Evolutionary conservation across 129 eudicot genomes (phyloP), one percentile per base, ranked within the genome.

Genomic region (Lonicera japonica): DNA sequence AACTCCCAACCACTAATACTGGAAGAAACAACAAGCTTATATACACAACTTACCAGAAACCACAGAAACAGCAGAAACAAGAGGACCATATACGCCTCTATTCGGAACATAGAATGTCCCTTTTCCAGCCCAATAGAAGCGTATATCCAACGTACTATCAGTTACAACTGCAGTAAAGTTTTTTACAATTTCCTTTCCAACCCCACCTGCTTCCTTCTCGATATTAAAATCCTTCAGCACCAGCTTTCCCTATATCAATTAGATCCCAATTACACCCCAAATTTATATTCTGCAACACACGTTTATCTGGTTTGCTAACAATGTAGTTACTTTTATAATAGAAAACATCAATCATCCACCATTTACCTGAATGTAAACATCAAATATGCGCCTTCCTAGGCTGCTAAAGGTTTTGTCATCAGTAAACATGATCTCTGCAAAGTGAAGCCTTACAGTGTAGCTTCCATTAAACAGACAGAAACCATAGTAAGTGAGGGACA

Each of bases 311-410:
- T n/a, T n/a, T n/a, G n/a, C n/a, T n/a, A n/a, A n/a, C n/a, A n/a
- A n/a, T n/a, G n/a, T n/a, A n/a, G n/a, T n/a, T n/a, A n/a, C n/a
- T n/a, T n/a, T n/a, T 14, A 50, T 50, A 50, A 50, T 14, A n/a
- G 5, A 45, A 45, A 45, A 45, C 10, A 12, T 5, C 12, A 1
- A 4, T 11, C 51, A 45, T 45, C 51, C 10, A 3, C 51, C 14
- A 15, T 12, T 17, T 50, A 86, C 97, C 95, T 90, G 97, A 57
- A 90, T 77, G 61, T 79, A 77, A 61, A 90, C 72, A 75, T 90
- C 88, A 82, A 86, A 90, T 40, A 86, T 20, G 43, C 95, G 89
- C 70, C 89, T 83, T 55, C 97, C 97, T 34, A 83, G 80, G 71
- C 97, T 86, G 45, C 47, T 38, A 64, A 56, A 90, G 41, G 77